These are phyloP conservation scores for Vigna angularis DNA, from an alignment of 306 rosid species.

Conservation along the genomic window DNA sequence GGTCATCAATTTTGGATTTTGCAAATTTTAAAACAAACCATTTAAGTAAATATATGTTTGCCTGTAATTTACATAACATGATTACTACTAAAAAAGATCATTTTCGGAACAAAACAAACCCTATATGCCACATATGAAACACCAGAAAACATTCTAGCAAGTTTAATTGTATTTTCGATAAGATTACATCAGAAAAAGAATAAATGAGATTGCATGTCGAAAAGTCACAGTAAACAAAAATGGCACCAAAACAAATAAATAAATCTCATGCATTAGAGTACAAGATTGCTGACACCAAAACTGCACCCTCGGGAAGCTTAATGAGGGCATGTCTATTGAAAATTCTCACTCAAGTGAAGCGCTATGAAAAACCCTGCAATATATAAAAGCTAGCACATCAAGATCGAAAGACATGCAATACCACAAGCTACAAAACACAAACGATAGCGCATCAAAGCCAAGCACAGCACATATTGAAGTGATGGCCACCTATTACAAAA, in stretches of 20 bases:
- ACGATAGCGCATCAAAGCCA: not conserved
- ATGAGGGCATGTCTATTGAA: conserved; percentile 17
- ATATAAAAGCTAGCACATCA: conserved; percentile 19
- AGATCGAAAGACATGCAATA: conserved; percentile 19
- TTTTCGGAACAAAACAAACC: not conserved
- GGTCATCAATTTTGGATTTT: no score
- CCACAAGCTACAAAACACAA: not conserved
- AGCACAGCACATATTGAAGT: not conserved
- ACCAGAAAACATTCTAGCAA: not conserved
- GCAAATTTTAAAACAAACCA: no score
- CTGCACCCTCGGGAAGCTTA: not conserved
- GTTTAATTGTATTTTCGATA: not conserved
- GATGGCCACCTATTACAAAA: not conserved
- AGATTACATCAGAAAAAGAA: not conserved
- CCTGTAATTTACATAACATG: no score
- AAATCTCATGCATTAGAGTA: no score
- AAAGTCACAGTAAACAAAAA: not conserved
- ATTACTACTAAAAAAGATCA: not conserved
- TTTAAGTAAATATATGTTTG: no score
- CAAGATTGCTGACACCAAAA: not conserved
- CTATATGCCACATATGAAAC: not conserved
- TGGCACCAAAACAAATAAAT: not conserved
- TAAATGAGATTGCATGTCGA: not conserved
- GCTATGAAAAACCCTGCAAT: conserved; percentile 9
- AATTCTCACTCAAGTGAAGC: conserved; percentile 5